phyloP scores from a whole-genome alignment of 2,329 filamentous ascomycete species.

The Bretziella fagacearum region DNA sequence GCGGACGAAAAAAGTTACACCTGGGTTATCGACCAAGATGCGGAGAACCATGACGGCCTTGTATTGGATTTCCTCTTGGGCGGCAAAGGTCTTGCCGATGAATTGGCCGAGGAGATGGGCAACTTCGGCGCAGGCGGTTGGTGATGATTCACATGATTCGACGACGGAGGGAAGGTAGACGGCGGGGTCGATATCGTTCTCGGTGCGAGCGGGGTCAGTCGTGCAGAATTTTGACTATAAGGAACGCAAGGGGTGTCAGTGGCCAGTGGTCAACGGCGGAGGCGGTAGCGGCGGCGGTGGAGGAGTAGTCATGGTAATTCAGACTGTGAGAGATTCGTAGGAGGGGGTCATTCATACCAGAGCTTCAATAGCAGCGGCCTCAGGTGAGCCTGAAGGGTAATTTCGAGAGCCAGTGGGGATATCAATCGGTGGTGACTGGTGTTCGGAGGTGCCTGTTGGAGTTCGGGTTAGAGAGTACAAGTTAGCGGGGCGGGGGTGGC shows the following conservation, averaged over 20 bases:
- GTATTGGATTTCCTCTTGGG: slow-evolving; percentile 61
- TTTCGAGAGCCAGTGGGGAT: background rate
- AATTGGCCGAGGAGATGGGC: slow-evolving; percentile 69
- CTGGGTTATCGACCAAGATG: slow-evolving; percentile 85
- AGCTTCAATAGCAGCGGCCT: slow-evolving; percentile 10
- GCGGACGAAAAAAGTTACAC: slow-evolving; percentile 63
- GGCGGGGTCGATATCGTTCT: slow-evolving; percentile 48
- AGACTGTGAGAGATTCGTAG: too few relatives aligned
- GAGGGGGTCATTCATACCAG: slow-evolving; percentile 11
- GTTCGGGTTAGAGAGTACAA: background rate
- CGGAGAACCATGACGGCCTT: slow-evolving; percentile 91
- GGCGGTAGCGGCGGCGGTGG: background rate
- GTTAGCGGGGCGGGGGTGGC: background rate
- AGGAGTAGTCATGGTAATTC: too few relatives aligned
- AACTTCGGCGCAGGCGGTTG: slow-evolving; percentile 65
- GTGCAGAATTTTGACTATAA: slow-evolving; percentile 11
- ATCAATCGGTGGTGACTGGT: background rate
- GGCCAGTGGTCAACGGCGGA: background rate
- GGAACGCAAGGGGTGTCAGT: too few relatives aligned
- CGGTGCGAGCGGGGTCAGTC: slow-evolving; percentile 8
- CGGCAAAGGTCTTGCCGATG: slow-evolving; percentile 53
- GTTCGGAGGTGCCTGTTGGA: background rate
- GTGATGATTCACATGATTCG: slow-evolving; percentile 85
- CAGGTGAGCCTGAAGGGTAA: slow-evolving; percentile 10
- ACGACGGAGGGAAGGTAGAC: slow-evolving; percentile 86